A percentile compares a stretch with the other conserved stretches of the same genome.
phyloP scores from a whole-genome alignment of 768 basidiomycete species.

The Lenzites betulinus region DNA sequence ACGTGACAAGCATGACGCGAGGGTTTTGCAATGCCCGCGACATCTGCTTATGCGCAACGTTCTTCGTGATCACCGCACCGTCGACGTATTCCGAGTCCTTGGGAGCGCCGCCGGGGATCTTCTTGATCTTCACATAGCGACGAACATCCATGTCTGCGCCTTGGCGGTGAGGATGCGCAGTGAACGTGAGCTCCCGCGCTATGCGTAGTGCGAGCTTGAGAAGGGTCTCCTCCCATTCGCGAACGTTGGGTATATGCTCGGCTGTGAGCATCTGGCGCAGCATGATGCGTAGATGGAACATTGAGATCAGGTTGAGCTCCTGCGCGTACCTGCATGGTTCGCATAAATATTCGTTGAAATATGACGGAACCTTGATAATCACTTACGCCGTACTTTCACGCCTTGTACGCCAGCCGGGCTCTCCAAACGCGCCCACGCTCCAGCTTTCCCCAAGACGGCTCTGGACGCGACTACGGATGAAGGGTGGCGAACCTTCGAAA shows the following conservation, averaged over 20 bases:
- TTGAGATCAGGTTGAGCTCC: constrained; percentile 82
- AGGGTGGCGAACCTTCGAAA: constrained; percentile 71
- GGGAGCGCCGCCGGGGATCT: constrained; percentile 92
- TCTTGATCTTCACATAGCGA: constrained; percentile 97
- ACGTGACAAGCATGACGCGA: constrained; percentile 94
- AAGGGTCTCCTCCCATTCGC: constrained; percentile 88
- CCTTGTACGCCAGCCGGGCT: constrained; percentile 84
- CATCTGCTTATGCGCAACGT: constrained; percentile 97
- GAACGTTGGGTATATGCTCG: constrained; percentile 78
- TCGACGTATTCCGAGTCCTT: constrained; percentile 95
- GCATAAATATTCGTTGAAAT: neutral
- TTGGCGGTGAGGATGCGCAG: constrained; percentile 65
- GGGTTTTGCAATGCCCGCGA: constrained; percentile 79
- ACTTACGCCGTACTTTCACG: constrained; percentile 89
- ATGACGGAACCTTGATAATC: neutral
- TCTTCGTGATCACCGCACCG: constrained; percentile 97
- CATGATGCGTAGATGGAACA: constrained; percentile 89
- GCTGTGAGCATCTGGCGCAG: constrained; percentile 86
- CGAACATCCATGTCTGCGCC: constrained; percentile 95
- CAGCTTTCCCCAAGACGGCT: constrained; percentile 65
- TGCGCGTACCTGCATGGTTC: constrained; percentile 64
- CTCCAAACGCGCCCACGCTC: constrained; percentile 38
- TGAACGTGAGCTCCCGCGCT: constrained; percentile 83
- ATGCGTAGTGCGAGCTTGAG: constrained; percentile 82
- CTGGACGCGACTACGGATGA: constrained; percentile 82